Base-by-base conservation (phyloP, 768 basidiomycete species). In the Suillus luteus region DNA sequence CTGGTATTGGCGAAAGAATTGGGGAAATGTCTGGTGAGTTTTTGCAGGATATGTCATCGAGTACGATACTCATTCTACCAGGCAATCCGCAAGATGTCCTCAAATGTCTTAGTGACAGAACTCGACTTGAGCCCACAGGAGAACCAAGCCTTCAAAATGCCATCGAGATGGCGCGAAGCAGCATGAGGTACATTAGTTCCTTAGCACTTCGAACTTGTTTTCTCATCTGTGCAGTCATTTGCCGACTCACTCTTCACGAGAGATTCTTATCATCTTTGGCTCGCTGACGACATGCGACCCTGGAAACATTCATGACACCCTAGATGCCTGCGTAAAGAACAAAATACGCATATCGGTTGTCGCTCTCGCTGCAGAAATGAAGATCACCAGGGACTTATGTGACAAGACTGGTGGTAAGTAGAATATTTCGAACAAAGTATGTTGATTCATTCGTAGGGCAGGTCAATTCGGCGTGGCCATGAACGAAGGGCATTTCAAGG, bases 1-100 rank as follows among this genome's bases (percentile, higher is more conserved):
- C 92, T 40, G 94, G 97, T 0, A 75, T 98, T 27, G 95, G 95
- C 0, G 97, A 99, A 75, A 86, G 93, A 3, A 79, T 99, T 48
- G 87, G 93, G 2, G 92, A 95, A 65, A 92, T 99, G 89, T 92
- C 95, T 69, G 96, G 96, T 94, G 71, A 55, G 85, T 69, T 64
- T 37, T 17, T 62, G 49, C 24, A 38, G 24, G 62, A 55, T 41
- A 9, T 9, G 15, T 40, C 49, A 46, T 62, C 38, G 46, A 54
- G 31, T 68, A 44, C 41, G 12, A 65, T 60, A 41, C 57, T 55
- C 44, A 52, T 65, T 62, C 33, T 17, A 41, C 12, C 71, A 95
- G 95, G 96, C 10, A 99, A 98, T 68, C 95, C 96, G 0, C 95
- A 96, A 72, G 96, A 98, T 46, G 95, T 98, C n/a, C 80, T 99